These are phyloP conservation scores for Aureobasidium zeae DNA, from an alignment of 2,329 filamentous ascomycete species.

Conservation along the genomic window DNA sequence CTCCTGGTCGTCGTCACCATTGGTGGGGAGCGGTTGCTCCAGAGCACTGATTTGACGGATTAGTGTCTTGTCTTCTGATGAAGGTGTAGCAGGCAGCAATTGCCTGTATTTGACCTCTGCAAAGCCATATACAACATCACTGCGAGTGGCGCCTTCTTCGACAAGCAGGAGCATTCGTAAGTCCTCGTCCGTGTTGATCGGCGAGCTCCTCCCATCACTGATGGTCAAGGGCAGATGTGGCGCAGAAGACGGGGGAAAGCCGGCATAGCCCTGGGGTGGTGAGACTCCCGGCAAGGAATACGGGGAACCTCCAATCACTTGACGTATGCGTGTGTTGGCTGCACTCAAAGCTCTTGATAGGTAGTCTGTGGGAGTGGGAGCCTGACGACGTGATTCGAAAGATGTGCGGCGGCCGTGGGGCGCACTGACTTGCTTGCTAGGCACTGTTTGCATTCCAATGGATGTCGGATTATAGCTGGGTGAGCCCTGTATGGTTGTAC, in stretches of 20 bases:
- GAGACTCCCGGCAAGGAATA: slow-evolving; percentile 51
- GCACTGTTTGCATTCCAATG: slow-evolving; percentile 64
- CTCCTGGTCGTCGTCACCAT: slow-evolving; percentile 58
- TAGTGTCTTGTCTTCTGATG: slow-evolving; percentile 60
- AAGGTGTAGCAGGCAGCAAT: slow-evolving; percentile 79
- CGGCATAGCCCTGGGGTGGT: slow-evolving; percentile 65
- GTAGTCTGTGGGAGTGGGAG: slow-evolving; percentile 67
- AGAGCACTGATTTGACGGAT: slow-evolving; percentile 44
- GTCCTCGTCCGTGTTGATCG: slow-evolving; percentile 65
- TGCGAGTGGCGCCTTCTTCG: slow-evolving; percentile 84
- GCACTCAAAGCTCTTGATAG: slow-evolving; percentile 93
- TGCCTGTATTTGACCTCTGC: slow-evolving; percentile 98
- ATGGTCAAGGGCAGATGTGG: slow-evolving; percentile 58
- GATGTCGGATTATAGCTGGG: slow-evolving; percentile 57
- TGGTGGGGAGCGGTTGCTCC: slow-evolving; percentile 32
- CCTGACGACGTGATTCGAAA: slow-evolving; percentile 65
- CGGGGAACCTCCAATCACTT: slow-evolving; percentile 55
- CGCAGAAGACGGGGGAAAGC: slow-evolving; percentile 77
- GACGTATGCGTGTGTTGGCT: slow-evolving; percentile 60
- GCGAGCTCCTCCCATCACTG: slow-evolving; percentile 49
- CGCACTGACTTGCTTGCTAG: slow-evolving; percentile 53
- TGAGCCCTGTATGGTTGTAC: slow-evolving; percentile 67
- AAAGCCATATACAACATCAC: slow-evolving; percentile 94
- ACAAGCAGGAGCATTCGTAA: slow-evolving; percentile 66
- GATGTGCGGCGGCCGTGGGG: slow-evolving; percentile 66